Evolutionary conservation across 2,329 filamentous ascomycete genomes (phyloP).

Genomic region (Tricladium varicosporioides): DNA sequence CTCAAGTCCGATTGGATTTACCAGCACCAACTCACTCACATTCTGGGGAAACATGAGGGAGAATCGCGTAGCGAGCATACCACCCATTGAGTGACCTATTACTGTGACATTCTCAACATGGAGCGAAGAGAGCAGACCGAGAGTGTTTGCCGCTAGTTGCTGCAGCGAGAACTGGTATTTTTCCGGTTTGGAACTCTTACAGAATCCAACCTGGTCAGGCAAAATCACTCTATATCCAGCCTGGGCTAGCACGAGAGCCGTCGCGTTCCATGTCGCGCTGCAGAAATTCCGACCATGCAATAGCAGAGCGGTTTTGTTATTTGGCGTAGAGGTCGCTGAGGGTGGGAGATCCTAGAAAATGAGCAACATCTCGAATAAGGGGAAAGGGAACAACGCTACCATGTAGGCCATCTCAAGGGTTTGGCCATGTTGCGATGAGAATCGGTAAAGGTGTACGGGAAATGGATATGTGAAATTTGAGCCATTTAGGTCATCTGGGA

Average conservation of each 20-base stretch:
- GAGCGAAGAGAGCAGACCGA: constrained; percentile 44
- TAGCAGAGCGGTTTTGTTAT: constrained; percentile 40
- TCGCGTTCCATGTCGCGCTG: constrained; percentile 50
- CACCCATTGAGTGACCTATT: constrained; percentile 54
- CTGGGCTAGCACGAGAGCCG: constrained; percentile 41
- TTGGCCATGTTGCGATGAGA: too few relatives aligned
- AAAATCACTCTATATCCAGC: constrained; percentile 51
- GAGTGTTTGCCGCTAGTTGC: constrained; percentile 51
- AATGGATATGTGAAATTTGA: too few relatives aligned
- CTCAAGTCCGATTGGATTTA: constrained; percentile 42
- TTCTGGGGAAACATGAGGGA: constrained; percentile 47
- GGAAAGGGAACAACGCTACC: too few relatives aligned
- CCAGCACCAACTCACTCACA: constrained; percentile 45
- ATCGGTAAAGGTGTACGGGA: too few relatives aligned
- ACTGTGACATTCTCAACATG: constrained; percentile 44
- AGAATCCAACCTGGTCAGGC: constrained; percentile 56
- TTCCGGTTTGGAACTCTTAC: constrained; percentile 52
- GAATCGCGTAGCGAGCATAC: constrained; percentile 52
- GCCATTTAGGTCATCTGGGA: too few relatives aligned
- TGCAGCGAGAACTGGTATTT: constrained; percentile 52
- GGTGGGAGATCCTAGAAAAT: constrained; percentile 42
- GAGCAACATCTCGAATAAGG: too few relatives aligned
- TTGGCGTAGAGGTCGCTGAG: constrained; percentile 30
- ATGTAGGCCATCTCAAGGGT: too few relatives aligned
- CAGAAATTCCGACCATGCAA: constrained; percentile 58